Percentiles rank a stretch among this genome's conserved stretches.
These are phyloP conservation scores for Aspergillus sp. DNA, from an alignment of 2,329 filamentous ascomycete species.

Conservation along the genomic window DNA sequence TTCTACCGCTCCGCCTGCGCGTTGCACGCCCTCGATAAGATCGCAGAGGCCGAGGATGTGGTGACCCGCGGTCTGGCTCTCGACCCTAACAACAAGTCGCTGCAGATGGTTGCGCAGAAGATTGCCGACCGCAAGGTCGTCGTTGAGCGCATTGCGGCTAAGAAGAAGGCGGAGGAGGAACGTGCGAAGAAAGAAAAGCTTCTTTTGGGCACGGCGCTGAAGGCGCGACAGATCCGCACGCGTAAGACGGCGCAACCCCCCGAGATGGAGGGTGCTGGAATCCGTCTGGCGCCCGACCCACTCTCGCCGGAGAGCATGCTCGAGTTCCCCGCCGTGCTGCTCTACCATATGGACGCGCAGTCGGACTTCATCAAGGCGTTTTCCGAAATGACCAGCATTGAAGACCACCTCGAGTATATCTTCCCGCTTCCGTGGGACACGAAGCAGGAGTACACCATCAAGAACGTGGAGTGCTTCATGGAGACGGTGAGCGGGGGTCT, in stretches of 20 bases:
- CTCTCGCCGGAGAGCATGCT: constrained; percentile 71
- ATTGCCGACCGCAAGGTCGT: constrained; percentile 60
- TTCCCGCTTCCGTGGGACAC: constrained; percentile 86
- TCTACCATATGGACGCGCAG: constrained; percentile 81
- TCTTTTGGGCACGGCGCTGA: constrained; percentile 65
- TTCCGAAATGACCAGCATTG: constrained; percentile 70
- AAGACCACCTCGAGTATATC: constrained; percentile 79
- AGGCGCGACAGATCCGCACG: constrained; percentile 67
- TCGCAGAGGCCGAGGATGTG: constrained; percentile 77
- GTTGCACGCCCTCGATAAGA: constrained; percentile 73
- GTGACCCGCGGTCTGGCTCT: constrained; percentile 70
- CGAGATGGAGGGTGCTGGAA: constrained; percentile 79
- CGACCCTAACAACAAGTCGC: constrained; percentile 67
- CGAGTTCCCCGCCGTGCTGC: constrained; percentile 73
- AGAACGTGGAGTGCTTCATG: constrained; percentile 80
- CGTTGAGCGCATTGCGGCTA: constrained; percentile 56
- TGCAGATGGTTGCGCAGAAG: constrained; percentile 62
- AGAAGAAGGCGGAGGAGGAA: constrained; percentile 53
- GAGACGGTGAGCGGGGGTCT: constrained; percentile 78
- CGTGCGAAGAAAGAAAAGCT: constrained; percentile 52
- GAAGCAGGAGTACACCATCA: constrained; percentile 62
- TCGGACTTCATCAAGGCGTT: constrained; percentile 91
- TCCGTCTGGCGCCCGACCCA: constrained; percentile 70
- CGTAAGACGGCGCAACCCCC: constrained; percentile 69
- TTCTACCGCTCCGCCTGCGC: constrained; percentile 82